Base-by-base conservation (phyloP, 2,329 filamentous ascomycete genomes). In the Ceratocystiopsis minuta region DNA sequence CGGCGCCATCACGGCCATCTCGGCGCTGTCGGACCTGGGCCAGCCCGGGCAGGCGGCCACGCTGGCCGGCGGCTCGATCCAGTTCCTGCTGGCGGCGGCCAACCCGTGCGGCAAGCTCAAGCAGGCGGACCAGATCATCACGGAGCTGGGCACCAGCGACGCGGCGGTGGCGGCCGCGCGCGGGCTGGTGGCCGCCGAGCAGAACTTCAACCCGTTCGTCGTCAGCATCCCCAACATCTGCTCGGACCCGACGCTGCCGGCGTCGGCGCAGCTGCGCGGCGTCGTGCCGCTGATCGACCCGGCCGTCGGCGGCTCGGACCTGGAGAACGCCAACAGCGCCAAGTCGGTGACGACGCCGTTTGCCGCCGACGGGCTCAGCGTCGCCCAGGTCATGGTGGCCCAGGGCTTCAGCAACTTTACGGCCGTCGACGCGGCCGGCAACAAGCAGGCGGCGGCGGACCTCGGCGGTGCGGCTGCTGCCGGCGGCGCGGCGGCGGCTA, bases 281-380 rank as follows among this genome's bases (percentile, higher is more conserved):
- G 75, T 83, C 43, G 64, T 79, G 4, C 77, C 78, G 20, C 63
- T 78, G 15, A 68, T 82, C 46, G 78, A 82, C 55, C 77, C 78
- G 3, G 70, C 60, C 46, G 74, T 80, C 34, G 61, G 52, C 40
- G 72, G 68, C 44, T 60, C 70, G 17, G 73, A 67, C 42, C 51
- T 61, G 12, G 71, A 74, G 54, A 80, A 80, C 47, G 67, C 70
- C 46, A 70, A 77, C 54, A 73, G 75, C 15, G 60, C 57, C 2
- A 56, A 57, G 18, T 77, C 71, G 4, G 54, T 68, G 37, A 54
- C 53, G 16, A 64, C 57, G 4, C 74, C 78, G 4, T 72, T 81
- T 38, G 56, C 65, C 37, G 74, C 75, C 14, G 56, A 55, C 41
- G 76, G 78, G n/a, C 55, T 77, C 50, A 78, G 73, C 46, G 71